Conservation (phyloP, 2,329 filamentous ascomycete species). For the Dissoconium aciculare region DNA sequence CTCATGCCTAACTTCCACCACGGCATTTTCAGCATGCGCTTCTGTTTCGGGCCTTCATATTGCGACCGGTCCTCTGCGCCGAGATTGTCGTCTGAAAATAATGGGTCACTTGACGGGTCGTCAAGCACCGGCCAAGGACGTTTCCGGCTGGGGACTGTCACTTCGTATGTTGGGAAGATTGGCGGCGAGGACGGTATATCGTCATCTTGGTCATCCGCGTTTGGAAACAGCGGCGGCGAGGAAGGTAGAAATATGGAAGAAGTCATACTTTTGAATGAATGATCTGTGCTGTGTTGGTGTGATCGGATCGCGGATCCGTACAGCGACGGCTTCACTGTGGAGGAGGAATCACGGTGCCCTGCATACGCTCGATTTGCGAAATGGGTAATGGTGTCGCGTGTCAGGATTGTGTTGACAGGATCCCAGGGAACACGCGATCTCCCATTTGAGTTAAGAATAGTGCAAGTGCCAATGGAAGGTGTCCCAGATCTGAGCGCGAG, state of each 20-base stretch:
- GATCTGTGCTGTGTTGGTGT: too few relatives aligned
- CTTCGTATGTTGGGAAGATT: too few relatives aligned
- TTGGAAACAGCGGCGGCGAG: slow-evolving; percentile 18
- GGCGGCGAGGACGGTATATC: slow-evolving; percentile 7
- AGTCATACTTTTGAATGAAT: background rate
- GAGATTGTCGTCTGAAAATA: slow-evolving; percentile 52
- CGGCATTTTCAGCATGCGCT: slow-evolving; percentile 48
- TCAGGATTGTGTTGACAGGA: too few relatives aligned
- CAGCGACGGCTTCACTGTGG: too few relatives aligned
- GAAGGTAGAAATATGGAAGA: slow-evolving; percentile 19
- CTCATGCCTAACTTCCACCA: slow-evolving; percentile 42
- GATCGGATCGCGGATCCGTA: too few relatives aligned
- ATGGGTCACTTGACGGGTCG: slow-evolving; percentile 49
- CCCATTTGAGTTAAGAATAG: too few relatives aligned
- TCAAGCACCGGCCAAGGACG: slow-evolving; percentile 20
- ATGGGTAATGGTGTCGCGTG: too few relatives aligned
- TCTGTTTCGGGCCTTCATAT: slow-evolving; percentile 44
- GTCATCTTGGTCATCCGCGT: slow-evolving; percentile 10
- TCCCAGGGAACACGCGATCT: too few relatives aligned
- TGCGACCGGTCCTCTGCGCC: slow-evolving; percentile 47
- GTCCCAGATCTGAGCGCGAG: too few relatives aligned
- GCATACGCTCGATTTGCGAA: too few relatives aligned
- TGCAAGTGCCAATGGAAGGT: too few relatives aligned
- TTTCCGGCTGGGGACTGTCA: slow-evolving; percentile 14
- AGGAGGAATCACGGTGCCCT: too few relatives aligned